phyloP scores from a whole-genome alignment of 495 filamentous ascomycete genomes.

The Neurospora sp. region DNA sequence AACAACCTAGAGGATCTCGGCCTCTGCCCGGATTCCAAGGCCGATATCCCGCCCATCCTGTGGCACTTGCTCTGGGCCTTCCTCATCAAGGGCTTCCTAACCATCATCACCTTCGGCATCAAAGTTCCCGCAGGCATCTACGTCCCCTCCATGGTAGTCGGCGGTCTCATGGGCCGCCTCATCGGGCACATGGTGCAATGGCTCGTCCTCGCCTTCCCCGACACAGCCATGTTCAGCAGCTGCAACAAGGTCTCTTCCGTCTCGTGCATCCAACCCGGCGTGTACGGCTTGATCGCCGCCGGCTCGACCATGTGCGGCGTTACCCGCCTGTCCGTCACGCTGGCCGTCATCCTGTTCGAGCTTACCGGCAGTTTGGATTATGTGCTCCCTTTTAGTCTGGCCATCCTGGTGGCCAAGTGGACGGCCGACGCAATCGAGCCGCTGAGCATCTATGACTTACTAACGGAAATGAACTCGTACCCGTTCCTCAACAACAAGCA shows the following conservation, averaged over 20 bases:
- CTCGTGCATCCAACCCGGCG: conserved; percentile 86
- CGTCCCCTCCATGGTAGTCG: conserved; percentile 96
- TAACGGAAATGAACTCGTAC: conserved; percentile 95
- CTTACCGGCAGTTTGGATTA: conserved; percentile 90
- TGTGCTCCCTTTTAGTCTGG: conserved; percentile 87
- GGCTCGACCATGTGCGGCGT: conserved; percentile 98
- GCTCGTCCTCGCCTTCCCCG: conserved; percentile 60
- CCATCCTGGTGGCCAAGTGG: conserved; percentile 92
- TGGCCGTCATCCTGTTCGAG: conserved; percentile 93
- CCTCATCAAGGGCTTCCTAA: conserved; percentile 80
- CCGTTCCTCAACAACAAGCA: conserved; percentile 92
- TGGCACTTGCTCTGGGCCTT: conserved; percentile 64
- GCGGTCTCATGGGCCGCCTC: conserved; percentile 81
- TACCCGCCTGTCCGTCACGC: conserved; percentile 83
- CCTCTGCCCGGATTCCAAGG: conserved; percentile 61
- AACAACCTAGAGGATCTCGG: conserved; percentile 50
- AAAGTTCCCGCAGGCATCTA: conserved; percentile 97
- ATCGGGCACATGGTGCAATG: conserved; percentile 85
- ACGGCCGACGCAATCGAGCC: conserved; percentile 94
- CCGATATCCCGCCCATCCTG: conserved; percentile 65
- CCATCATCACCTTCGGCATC: conserved; percentile 81
- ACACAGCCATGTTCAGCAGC: conserved; percentile 57
- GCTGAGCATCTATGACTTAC: conserved; percentile 84
- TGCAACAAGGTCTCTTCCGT: conserved; percentile 61
- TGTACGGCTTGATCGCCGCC: conserved; percentile 90